Evolutionary conservation across 1,139 yeast genomes (phyloP), one percentile per base, ranked within the genome.

Genomic region (Pichia cactophila): DNA sequence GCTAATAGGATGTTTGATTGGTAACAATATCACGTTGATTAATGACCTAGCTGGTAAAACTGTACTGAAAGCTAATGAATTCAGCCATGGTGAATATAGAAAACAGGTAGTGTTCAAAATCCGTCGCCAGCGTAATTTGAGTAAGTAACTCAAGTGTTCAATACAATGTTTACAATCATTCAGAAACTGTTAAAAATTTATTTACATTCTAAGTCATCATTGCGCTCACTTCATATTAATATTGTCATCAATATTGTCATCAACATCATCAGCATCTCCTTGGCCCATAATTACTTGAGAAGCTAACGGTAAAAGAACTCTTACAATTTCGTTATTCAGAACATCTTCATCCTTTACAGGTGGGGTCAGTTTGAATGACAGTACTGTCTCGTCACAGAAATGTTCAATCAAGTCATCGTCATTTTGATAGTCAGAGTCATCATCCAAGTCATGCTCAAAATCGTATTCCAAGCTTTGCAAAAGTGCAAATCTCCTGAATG

Each of bases 391-490:
- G 41, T 57, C 58, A 42, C 61, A 56, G 49, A 57, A 57, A 17
- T 54, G 52, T 6, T 45, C 53, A 20, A 58, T 29, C 14, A 58
- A 45, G 37, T 61, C 63, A 47, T 64, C 61, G 44, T 56, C 61
- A 44, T 33, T 45, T 35, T 54, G 50, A 40, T 59, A 56, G 45
- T 63, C 65, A 11, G 53, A 58, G 12, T 55, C 57, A n/a, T 56
- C 62, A 44, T 56, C 59, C 31, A 61, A 41, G 2, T 40, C 48
- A 35, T 60, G 57, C 44, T 67, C 69, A 49, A 64, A 65, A 42
- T 63, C 62, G 44, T 63, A 65, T 50, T 67, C 70, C 14, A 66
- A 46, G 26, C 57, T 62, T 51, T 67, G 70, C 16, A 66, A 49
- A 31, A 66, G 46, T 1, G 68, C 63, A 40, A 67, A 59, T 44